phyloP scores from a whole-genome alignment of 2,329 filamentous ascomycete species.

The Torrubiella hemipterigena region DNA sequence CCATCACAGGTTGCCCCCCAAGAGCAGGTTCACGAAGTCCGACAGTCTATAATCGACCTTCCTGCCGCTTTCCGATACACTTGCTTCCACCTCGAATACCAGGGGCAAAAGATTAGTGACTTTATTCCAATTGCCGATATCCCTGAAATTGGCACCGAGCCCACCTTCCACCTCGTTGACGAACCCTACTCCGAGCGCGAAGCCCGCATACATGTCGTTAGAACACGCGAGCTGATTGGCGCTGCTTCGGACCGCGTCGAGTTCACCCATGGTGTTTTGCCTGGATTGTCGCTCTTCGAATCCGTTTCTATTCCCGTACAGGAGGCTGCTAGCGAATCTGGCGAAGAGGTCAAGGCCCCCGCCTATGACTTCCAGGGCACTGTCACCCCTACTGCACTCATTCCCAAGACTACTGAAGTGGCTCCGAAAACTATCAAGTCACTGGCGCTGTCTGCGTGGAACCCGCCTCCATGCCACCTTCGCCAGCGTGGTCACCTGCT shows the following conservation, averaged over 20 bases:
- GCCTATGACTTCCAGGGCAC: conserved; percentile 68
- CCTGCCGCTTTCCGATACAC: conserved; percentile 93
- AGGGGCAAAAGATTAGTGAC: conserved; percentile 84
- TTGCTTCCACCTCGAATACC: conserved; percentile 94
- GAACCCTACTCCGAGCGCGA: conserved; percentile 99
- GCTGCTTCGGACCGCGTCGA: conserved; percentile 84
- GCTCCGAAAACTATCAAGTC: conserved; percentile 86
- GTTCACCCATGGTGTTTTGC: conserved; percentile 70
- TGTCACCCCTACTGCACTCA: conserved; percentile 55
- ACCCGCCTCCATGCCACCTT: conserved; percentile 85
- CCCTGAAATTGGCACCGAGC: conserved; percentile 61
- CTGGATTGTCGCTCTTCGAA: conserved; percentile 81
- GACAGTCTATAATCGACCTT: conserved; percentile 89
- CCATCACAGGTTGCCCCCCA: conserved; percentile 63
- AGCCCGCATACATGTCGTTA: conserved; percentile 84
- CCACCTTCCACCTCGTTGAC: conserved; percentile 72
- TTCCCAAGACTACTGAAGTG: conserved; percentile 54
- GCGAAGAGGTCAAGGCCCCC: conserved; percentile 35
- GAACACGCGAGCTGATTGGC: conserved; percentile 85
- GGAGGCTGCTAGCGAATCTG: conserved; percentile 11
- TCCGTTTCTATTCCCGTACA: conserved; percentile 41
- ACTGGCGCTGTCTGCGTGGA: conserved; percentile 85
- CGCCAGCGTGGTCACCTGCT: conserved; percentile 86
- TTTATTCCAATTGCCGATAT: conserved; percentile 89
- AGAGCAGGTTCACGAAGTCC: conserved; percentile 95